These are phyloP conservation scores for Perkinsus chesapeaki DNA, from an alignment of 169 alveolate species.

Conservation along the genomic window DNA sequence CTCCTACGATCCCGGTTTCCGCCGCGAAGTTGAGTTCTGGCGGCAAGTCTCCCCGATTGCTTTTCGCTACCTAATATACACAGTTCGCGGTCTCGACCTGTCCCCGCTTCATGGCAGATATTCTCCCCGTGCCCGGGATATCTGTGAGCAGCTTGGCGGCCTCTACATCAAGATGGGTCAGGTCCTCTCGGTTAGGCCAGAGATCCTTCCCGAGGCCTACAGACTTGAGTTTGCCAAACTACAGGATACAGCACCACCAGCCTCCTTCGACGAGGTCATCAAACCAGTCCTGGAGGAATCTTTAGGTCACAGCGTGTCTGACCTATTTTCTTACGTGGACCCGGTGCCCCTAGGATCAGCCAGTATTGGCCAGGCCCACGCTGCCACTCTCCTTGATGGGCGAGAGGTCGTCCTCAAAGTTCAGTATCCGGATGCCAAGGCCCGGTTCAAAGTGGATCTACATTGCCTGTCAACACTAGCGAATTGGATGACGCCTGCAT, in stretches of 20 bases:
- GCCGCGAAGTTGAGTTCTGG: not conserved
- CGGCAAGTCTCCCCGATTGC: not conserved
- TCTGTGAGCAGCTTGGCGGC: not conserved
- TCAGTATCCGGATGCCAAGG: not conserved
- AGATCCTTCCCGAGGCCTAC: not conserved
- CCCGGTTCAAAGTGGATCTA: not conserved
- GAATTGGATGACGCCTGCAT: not conserved
- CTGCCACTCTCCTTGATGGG: not conserved
- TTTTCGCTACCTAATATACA: not conserved
- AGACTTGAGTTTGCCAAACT: not conserved
- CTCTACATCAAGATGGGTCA: not conserved
- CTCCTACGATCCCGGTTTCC: not conserved
- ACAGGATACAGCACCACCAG: not conserved
- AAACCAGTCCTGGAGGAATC: not conserved
- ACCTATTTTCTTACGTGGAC: not conserved
- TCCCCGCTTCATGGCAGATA: not conserved
- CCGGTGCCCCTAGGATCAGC: not conserved
- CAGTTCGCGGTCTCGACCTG: not conserved
- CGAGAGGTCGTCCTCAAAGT: not conserved
- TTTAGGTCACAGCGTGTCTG: not conserved
- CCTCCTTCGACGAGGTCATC: not conserved
- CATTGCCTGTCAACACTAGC: not conserved
- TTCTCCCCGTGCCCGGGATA: not conserved
- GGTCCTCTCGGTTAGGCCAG: not conserved
- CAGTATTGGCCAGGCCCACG: constrained; percentile 1